Conservation (phyloP, 1,284 basidiomycete species). For the Cystobasidium pallidum region DNA sequence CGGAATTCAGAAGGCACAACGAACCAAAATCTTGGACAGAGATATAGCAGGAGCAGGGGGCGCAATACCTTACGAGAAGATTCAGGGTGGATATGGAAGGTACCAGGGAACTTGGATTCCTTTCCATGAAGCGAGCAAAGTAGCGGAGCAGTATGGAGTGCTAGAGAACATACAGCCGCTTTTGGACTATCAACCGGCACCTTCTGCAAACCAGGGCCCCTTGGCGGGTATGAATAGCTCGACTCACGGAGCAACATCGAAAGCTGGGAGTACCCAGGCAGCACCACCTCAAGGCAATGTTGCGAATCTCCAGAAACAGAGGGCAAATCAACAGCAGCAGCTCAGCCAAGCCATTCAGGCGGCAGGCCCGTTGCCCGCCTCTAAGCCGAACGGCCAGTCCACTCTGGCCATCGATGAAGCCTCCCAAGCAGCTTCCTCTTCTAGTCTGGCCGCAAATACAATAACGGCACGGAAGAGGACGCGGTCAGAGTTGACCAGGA, state of each 20-base stretch:
- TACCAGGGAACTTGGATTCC: slow-evolving; percentile 99
- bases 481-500: slow-evolving; percentile 22
- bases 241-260: slow-evolving; percentile 1
- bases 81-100: slow-evolving; percentile 98
- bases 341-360: slow-evolving; percentile 20
- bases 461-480: slow-evolving; percentile 8
- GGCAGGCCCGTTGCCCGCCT: background rate
- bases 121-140: slow-evolving; percentile 82
- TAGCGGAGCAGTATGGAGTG: slow-evolving; percentile 88
- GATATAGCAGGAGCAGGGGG: slow-evolving; percentile 80
- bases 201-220: slow-evolving; percentile 57
- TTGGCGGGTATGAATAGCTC: slow-evolving; percentile 28
- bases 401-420: background rate
- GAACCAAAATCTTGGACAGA: slow-evolving; percentile 97
- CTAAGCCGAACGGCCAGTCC: slow-evolving; percentile 17
- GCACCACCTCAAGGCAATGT: slow-evolving; percentile 12
- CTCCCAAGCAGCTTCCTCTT: background rate
- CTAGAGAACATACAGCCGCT: slow-evolving; percentile 79
- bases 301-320: slow-evolving; percentile 21
- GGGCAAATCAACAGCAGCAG: slow-evolving; percentile 26
- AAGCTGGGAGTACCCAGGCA: background rate
- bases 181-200: slow-evolving; percentile 76
- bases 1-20: slow-evolving; percentile 92
- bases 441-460: background rate
- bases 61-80: slow-evolving; percentile 83